Evolutionary conservation across 768 basidiomycete genomes (phyloP), one percentile per base, ranked within the genome.

Genomic region (Russula sp.): DNA sequence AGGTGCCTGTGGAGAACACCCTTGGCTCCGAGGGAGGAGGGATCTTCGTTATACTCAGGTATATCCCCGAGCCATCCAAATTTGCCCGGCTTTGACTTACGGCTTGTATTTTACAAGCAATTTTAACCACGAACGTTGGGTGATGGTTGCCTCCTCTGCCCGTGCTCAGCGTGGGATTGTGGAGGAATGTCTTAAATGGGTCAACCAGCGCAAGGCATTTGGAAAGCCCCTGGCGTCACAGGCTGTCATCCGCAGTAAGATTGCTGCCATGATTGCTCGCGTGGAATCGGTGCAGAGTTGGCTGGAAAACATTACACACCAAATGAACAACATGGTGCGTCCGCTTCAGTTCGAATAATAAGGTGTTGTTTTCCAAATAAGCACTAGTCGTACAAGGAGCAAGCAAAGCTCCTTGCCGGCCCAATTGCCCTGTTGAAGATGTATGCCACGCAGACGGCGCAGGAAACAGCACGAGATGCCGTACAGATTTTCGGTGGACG

Each of bases 41-140:
- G 34, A 75, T 89, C 55, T 81, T 84, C 65, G 84, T 86, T 50
- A 82, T 83, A 52, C 75, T 83, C 55, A 87, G 84, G 76, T 77
- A 53, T 9, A 64, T 16, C 20, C 37, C 40, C 10, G 32, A 9
- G n/a, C 2, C 11, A 32, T 49, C n/a, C 2, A 40, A 49, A 22
- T 49, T 11, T 53, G 8, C 6, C 39, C 34, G 6, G 5, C 44
- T 16, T 22, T n/a, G 47, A 10, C 55, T 63, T 32, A 59, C n/a
- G 42, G 8, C 35, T 20, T 52, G 54, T 37, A 13, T 27, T 45
- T 73, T 73, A 77, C 32, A 78, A 74, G 89, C 66, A 98, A 96
- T 76, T 97, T 96, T 77, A 96, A 96, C 72, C 93, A 95, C 73
- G 94, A 94, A 72, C 87, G 89, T 67, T 95, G 91, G 92, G 89